Conservation (phyloP, 495 filamentous ascomycete genomes). For the Neurospora sp. region DNA sequence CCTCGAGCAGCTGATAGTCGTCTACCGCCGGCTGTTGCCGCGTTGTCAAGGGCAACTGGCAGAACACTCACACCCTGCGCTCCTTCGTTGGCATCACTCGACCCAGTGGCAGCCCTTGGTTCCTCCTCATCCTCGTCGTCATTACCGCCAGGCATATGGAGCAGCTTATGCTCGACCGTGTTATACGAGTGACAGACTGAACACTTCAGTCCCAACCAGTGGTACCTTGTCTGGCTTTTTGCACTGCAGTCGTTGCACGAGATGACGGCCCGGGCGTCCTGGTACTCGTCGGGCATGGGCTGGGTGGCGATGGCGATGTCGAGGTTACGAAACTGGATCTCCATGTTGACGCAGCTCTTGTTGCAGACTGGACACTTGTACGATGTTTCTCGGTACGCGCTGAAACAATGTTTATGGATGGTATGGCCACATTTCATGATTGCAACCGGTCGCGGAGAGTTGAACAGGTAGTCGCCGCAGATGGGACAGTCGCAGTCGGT, state of each 20-base stretch:
- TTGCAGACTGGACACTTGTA: slow-evolving; percentile 95
- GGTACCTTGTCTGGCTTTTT: slow-evolving; percentile 75
- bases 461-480: slow-evolving; percentile 95
- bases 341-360: slow-evolving; percentile 92
- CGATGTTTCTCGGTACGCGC: slow-evolving; percentile 70
- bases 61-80: not conserved
- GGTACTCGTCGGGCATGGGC: slow-evolving; percentile 82
- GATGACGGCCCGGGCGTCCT: slow-evolving; percentile 67
- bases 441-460: slow-evolving; percentile 77
- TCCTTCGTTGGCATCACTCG: slow-evolving; percentile 17
- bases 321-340: slow-evolving; percentile 81
- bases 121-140: slow-evolving; percentile 1
- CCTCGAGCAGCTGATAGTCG: not conserved
- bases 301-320: slow-evolving; percentile 77
- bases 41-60: not conserved
- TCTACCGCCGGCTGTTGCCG: not conserved
- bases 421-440: slow-evolving; percentile 96
- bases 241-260: slow-evolving; percentile 92
- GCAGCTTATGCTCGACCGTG: slow-evolving; percentile 60
- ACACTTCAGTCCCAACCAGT: slow-evolving; percentile 93
- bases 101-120: slow-evolving; percentile 16
- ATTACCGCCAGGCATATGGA: slow-evolving; percentile 18
- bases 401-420: slow-evolving; percentile 81
- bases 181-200: slow-evolving; percentile 77
- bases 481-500: slow-evolving; percentile 98